Evolutionary conservation across 257 asterid genomes (phyloP).

Genomic region (Paulownia fortunei): DNA sequence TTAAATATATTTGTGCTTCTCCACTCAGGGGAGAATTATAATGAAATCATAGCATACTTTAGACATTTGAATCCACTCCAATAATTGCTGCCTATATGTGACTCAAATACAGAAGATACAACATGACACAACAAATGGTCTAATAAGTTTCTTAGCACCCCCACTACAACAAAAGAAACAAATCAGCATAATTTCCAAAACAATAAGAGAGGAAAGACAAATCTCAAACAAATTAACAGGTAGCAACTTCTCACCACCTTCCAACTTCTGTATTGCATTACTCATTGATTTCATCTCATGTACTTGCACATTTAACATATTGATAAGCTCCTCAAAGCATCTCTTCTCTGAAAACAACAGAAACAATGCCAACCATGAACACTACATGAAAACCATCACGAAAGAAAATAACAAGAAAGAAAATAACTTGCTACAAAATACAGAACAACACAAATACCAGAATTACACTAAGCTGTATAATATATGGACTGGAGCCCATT

Average conservation of each 20-base stretch:
- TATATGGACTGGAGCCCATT: background rate
- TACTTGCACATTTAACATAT: constrained; percentile 70
- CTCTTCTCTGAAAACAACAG: constrained; percentile 71
- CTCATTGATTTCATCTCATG: constrained; percentile 91
- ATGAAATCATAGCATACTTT: constrained; percentile 2
- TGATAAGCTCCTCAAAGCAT: constrained; percentile 82
- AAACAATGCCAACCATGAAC: constrained; percentile 15
- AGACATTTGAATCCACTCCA: constrained; percentile 15
- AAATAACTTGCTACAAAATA: background rate
- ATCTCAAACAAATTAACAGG: background rate
- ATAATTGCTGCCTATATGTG: background rate
- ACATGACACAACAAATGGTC: constrained; percentile 11
- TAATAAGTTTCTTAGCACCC: background rate
- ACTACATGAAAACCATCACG: constrained; percentile 17
- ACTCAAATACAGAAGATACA: background rate
- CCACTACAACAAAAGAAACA: background rate
- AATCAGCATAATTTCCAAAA: constrained; percentile 3
- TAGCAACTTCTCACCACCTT: constrained; percentile 52
- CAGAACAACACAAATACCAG: constrained; percentile 1
- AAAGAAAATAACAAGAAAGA: constrained; percentile 10
- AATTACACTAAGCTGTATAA: background rate
- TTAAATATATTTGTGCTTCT: background rate
- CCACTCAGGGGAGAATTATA: background rate
- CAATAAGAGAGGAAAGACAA: constrained; percentile 2
- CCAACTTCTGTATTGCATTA: constrained; percentile 73